A percentile compares a stretch with the other conserved stretches of the same genome.
Conservation (phyloP, 2,329 filamentous ascomycete species). For the Neofusicoccum laricinum region DNA sequence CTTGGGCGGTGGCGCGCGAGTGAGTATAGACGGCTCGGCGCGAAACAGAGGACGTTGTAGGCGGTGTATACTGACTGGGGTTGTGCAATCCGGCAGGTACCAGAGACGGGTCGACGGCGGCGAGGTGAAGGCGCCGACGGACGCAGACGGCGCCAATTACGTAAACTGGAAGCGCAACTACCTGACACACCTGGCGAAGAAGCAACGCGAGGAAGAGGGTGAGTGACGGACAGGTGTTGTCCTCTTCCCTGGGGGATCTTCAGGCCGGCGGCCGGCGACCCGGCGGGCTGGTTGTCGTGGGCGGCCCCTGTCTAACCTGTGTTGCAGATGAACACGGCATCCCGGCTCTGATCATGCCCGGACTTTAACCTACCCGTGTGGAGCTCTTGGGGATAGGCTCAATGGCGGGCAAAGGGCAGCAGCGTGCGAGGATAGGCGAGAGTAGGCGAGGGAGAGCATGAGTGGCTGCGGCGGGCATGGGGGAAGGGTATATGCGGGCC, state of each 20-base stretch:
- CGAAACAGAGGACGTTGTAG: neutral
- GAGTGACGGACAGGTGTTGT: too few species aligned
- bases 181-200: neutral
- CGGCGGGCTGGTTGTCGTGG: neutral
- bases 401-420: neutral
- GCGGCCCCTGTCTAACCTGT: neutral
- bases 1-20: neutral
- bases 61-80: neutral
- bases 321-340: neutral
- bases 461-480: neutral
- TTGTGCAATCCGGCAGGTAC: neutral
- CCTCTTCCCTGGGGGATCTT: neutral
- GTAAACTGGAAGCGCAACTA: slow-evolving; percentile 4
- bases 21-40: neutral
- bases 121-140: neutral
- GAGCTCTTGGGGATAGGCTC: neutral
- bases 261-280: neutral
- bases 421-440: too few species aligned
- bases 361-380: neutral
- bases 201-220: neutral
- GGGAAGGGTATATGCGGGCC: neutral
- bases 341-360: slow-evolving; percentile 5
- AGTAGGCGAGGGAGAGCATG: too few species aligned
- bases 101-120: neutral
- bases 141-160: neutral